Conservation (phyloP, 306 rosid genomes). For the Bauhinia variegata region DNA sequence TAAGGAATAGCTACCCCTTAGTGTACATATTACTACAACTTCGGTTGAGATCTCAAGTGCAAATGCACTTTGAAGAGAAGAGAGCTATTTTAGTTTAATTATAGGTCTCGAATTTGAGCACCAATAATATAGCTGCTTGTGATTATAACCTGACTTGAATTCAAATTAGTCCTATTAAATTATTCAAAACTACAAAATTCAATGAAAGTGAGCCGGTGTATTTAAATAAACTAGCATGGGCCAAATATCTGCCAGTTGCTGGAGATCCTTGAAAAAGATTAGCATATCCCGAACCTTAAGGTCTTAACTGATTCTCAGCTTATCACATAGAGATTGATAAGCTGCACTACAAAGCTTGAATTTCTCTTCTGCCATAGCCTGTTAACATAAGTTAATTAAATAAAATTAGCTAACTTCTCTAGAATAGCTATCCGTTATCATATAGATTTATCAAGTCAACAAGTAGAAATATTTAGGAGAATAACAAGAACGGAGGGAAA, state of each 20-base stretch:
- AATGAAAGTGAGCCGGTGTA: constrained; percentile 20
- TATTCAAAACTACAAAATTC: constrained; percentile 22
- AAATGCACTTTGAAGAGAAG: too few relatives aligned
- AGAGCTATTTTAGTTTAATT: too few relatives aligned
- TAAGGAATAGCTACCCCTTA: too few relatives aligned
- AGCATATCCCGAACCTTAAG: constrained; percentile 2
- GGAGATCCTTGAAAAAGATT: constrained; percentile 7
- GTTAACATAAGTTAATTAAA: constrained; percentile 22
- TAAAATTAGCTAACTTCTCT: constrained; percentile 5
- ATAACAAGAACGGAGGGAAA: not conserved
- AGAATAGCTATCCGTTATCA: not conserved
- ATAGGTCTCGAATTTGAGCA: too few relatives aligned
- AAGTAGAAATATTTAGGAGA: not conserved
- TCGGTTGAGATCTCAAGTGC: too few relatives aligned
- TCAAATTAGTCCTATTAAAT: too few relatives aligned
- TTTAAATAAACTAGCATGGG: constrained; percentile 34
- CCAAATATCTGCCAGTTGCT: constrained; percentile 17
- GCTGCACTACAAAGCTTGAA: constrained; percentile 85
- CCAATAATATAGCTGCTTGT: too few relatives aligned
- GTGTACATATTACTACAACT: too few relatives aligned
- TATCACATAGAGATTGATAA: constrained; percentile 72
- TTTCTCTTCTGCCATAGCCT: constrained; percentile 82
- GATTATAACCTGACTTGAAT: too few relatives aligned
- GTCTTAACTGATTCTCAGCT: constrained; percentile 51
- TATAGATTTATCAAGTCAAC: not conserved